A percentile compares a stretch with the other conserved stretches of the same genome.
These are phyloP conservation scores for Cercophora sp. DNA, from an alignment of 495 filamentous ascomycete genomes.

Conservation along the genomic window DNA sequence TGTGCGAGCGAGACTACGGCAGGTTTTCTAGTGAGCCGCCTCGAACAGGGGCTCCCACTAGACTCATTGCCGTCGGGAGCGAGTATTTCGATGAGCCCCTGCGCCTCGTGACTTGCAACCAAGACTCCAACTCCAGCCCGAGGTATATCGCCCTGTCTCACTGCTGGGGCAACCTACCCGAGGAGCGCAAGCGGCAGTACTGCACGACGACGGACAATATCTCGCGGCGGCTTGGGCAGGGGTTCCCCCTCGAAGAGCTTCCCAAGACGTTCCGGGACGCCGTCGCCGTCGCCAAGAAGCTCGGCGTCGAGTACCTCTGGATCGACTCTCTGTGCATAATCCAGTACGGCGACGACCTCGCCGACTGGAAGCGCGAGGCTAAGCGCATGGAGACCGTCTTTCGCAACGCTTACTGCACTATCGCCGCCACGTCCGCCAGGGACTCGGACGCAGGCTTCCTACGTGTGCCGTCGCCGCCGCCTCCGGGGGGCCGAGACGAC, in stretches of 20 bases:
- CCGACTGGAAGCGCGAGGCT: slow-evolving; percentile 17
- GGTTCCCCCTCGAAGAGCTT: neutral
- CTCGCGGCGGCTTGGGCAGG: neutral
- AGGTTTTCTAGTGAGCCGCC: too few relatives aligned
- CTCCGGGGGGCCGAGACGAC: too few relatives aligned
- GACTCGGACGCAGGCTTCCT: too few relatives aligned
- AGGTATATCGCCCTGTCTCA: neutral
- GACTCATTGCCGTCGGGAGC: too few relatives aligned
- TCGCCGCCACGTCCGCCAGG: slow-evolving; percentile 27
- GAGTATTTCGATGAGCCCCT: too few relatives aligned
- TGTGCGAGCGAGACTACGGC: too few relatives aligned
- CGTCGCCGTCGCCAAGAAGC: neutral
- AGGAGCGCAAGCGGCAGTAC: neutral
- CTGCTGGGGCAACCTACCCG: neutral
- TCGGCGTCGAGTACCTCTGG: neutral
- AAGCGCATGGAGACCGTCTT: slow-evolving; percentile 34
- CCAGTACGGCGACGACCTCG: neutral
- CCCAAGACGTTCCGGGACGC: neutral
- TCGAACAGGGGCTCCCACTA: too few relatives aligned
- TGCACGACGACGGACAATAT: neutral
- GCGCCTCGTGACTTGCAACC: too few relatives aligned
- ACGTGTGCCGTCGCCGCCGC: too few relatives aligned
- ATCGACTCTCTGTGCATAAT: slow-evolving; percentile 4
- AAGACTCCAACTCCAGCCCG: too few relatives aligned
- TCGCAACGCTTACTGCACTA: slow-evolving; percentile 24